Evolutionary conservation across 2,329 filamentous ascomycete species (phyloP).

Genomic region (Fusarium compactum): DNA sequence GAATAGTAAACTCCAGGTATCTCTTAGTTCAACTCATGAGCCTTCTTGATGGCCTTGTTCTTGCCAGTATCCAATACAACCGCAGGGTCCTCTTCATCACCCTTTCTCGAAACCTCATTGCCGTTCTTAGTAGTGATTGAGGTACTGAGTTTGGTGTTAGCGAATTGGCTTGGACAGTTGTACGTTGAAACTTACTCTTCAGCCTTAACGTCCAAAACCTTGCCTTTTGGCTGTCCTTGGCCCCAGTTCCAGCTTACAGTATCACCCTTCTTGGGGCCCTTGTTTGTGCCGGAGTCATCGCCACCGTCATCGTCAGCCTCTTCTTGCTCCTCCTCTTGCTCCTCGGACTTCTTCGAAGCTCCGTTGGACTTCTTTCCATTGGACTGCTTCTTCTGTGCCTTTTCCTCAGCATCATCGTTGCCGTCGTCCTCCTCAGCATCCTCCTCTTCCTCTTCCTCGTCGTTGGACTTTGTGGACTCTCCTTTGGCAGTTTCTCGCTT

Average conservation of each 20-base stretch:
- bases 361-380: conserved; percentile 29
- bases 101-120: conserved; percentile 56
- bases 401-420: conserved; percentile 17
- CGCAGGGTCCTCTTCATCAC: conserved; percentile 56
- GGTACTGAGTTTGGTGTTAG: conserved; percentile 14
- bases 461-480: conserved; percentile 36
- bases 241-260: conserved; percentile 63
- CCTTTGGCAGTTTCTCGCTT: conserved; percentile 49
- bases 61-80: conserved; percentile 58
- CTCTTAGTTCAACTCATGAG: conserved; percentile 54
- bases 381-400: conserved; percentile 21
- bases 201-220: conserved; percentile 58
- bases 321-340: background rate
- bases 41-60: conserved; percentile 57
- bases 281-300: conserved; percentile 39
- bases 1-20: background rate
- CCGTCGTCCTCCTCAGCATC: conserved; percentile 29
- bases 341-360: conserved; percentile 17
- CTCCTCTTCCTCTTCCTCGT: conserved; percentile 23
- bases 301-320: conserved; percentile 3
- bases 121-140: conserved; percentile 56
- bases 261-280: conserved; percentile 55
- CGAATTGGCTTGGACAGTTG: background rate
- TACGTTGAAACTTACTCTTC: conserved; percentile 51
- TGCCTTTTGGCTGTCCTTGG: conserved; percentile 57